A percentile compares a stretch with the other conserved stretches of the same genome.
Conservation (phyloP, 352 stramenopile genomes). For the Pythium guiyangense region DNA sequence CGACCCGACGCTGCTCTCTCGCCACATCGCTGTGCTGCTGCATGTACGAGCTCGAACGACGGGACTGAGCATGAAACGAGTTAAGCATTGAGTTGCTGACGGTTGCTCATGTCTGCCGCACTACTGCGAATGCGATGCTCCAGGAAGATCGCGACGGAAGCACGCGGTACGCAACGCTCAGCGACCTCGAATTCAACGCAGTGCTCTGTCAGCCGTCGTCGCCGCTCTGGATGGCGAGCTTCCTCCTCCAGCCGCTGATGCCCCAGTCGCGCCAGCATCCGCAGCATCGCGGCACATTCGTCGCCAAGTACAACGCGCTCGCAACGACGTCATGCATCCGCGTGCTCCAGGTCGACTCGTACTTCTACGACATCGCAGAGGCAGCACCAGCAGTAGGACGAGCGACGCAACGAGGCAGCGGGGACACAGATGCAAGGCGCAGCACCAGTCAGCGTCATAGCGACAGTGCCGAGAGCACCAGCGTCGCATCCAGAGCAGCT, state of each 20-base stretch:
- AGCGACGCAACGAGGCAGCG: not conserved
- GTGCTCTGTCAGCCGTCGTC: slow-evolving; percentile 42
- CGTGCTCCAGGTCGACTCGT: slow-evolving; percentile 25
- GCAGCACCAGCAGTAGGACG: not conserved
- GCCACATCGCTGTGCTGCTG: slow-evolving; percentile 22
- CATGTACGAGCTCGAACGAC: slow-evolving; percentile 17
- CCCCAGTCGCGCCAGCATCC: slow-evolving; percentile 18
- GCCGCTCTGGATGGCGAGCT: slow-evolving; percentile 32
- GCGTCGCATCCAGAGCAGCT: not conserved
- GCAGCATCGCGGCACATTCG: slow-evolving; percentile 34
- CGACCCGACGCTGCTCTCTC: slow-evolving; percentile 15
- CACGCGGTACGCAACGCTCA: slow-evolving; percentile 34
- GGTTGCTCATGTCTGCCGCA: slow-evolving; percentile 5
- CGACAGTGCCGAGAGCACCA: not conserved
- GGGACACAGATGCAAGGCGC: not conserved
- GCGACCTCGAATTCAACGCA: slow-evolving; percentile 52
- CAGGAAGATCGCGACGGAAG: slow-evolving; percentile 39
- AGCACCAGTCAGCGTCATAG: not conserved
- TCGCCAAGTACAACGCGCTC: slow-evolving; percentile 49
- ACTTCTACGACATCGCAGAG: slow-evolving; percentile 27
- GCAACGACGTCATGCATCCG: slow-evolving; percentile 33
- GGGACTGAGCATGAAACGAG: too few relatives aligned
- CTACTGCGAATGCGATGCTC: slow-evolving; percentile 10
- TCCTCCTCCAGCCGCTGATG: slow-evolving; percentile 49
- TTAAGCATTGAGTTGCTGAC: not conserved